Base-by-base conservation (phyloP, 2,329 filamentous ascomycete species). In the Thermochaetoides dissita region DNA sequence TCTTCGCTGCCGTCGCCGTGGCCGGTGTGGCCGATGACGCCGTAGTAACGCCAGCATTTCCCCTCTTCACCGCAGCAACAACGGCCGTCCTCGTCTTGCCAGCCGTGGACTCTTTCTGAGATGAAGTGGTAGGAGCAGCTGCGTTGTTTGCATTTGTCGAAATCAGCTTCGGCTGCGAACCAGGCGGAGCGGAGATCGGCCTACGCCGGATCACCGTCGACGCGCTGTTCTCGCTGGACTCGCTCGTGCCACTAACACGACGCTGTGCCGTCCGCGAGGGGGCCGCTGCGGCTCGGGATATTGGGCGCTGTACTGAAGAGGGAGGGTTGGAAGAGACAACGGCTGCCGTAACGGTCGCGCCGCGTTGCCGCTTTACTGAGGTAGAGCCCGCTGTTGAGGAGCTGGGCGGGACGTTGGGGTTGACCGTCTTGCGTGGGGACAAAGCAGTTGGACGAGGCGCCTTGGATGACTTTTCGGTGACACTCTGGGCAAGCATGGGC, bases 211-310 rank as follows among this genome's bases (percentile, higher is more conserved):
- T 67, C 17, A 82, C 75, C 0, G 80, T 83, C 7, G 74, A 71
- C 10, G 71, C 72, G 57, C 78, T 84, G 6, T 63, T 67, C 42
- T 80, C 74, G 51, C 77, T 82, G 10, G 72, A 67, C 54, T 77
- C 77, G 55, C 78, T 82, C 43, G 65, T 67, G 50, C 63, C 69
- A 52, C 79, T 83, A 54, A 64, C 60, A 56, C 74, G 68, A 46
- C 69, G 66, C 10, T 10, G 7, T 42, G 62, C 63, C 32, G 64
- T 68, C 45, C 69, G 67, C 31, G 70, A 71, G 12, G 62, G 61
- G 28, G 63, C 61, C 39, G 60, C 63, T 10, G 39, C 6, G 9
- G 38, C n/a, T 30, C 10, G 10, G 10, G 36, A 30, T 28, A 9
- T 10, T 9, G 36, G 6, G 8, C 9, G 36, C 6, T 38, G 24